Conservation (phyloP, 306 rosid genomes). For the Mucuna pruriens region DNA sequence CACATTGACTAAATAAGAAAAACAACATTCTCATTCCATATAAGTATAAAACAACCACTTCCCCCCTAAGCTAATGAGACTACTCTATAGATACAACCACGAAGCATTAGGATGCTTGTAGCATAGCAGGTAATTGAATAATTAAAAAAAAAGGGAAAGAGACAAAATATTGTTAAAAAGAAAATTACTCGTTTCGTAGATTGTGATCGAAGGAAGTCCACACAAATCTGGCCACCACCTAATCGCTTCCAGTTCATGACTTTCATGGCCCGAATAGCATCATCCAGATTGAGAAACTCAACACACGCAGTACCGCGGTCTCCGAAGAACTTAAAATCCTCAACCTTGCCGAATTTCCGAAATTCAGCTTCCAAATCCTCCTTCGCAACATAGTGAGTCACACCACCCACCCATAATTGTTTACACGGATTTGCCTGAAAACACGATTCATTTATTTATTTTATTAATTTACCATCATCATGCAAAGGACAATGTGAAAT, state of each 20-base stretch:
- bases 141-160: background rate
- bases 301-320: constrained; percentile 76
- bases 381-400: constrained; percentile 57
- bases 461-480: background rate
- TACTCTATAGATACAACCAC: background rate
- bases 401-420: constrained; percentile 85
- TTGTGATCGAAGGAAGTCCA: constrained; percentile 75
- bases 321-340: constrained; percentile 69
- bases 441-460: background rate
- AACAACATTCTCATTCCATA: background rate
- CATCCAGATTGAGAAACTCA: constrained; percentile 69
- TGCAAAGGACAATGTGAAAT: background rate
- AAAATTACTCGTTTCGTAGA: constrained; percentile 56
- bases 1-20: background rate
- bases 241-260: constrained; percentile 74
- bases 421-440: constrained; percentile 76
- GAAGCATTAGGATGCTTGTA: background rate
- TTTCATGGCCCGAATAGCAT: constrained; percentile 76
- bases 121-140: constrained; percentile 19
- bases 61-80: background rate
- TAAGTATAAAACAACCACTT: background rate
- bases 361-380: constrained; percentile 77
- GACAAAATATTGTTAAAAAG: background rate
- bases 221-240: constrained; percentile 77
- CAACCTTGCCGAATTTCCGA: constrained; percentile 64